These are phyloP conservation scores for Puccinia coronata DNA, from an alignment of 1,284 basidiomycete genomes.

Conservation along the genomic window DNA sequence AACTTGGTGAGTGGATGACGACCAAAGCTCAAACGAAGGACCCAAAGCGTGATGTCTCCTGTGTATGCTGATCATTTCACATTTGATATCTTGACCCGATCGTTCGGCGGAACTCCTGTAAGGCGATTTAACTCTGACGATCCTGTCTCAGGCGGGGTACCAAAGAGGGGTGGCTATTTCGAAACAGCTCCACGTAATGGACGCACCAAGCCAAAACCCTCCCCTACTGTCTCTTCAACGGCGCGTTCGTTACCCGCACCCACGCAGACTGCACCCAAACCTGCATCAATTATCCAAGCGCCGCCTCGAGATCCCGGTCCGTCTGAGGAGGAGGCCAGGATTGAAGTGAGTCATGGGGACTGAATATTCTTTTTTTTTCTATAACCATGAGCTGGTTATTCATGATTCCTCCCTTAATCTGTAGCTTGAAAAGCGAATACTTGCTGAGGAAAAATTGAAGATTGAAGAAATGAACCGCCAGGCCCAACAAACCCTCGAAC, in stretches of 20 bases:
- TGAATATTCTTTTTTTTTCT: not conserved
- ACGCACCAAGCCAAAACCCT: conserved; percentile 4
- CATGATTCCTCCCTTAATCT: not conserved
- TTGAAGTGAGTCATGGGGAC: conserved; percentile 13
- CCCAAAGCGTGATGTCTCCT: not conserved
- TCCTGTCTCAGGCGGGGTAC: conserved; percentile 29
- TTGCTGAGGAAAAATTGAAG: conserved; percentile 30
- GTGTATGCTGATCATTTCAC: conserved; percentile 18
- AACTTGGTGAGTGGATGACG: conserved; percentile 36
- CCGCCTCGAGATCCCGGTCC: not conserved
- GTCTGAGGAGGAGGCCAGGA: conserved; percentile 2
- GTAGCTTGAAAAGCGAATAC: conserved; percentile 5
- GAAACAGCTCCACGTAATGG: conserved; percentile 8
- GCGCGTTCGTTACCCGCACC: not conserved
- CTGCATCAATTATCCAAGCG: not conserved
- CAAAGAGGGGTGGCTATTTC: conserved; percentile 39
- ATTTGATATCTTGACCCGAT: conserved; percentile 1
- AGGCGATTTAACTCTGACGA: conserved; percentile 24
- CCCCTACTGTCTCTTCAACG: conserved; percentile 3
- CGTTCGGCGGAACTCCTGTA: not conserved
- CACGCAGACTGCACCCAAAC: not conserved
- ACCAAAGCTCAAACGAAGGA: not conserved
- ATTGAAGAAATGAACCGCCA: conserved; percentile 44
- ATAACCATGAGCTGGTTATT: not conserved
- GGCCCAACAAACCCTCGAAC: conserved; percentile 8